Base-by-base conservation (phyloP, 116 monocot species). In the Iris pallida region DNA sequence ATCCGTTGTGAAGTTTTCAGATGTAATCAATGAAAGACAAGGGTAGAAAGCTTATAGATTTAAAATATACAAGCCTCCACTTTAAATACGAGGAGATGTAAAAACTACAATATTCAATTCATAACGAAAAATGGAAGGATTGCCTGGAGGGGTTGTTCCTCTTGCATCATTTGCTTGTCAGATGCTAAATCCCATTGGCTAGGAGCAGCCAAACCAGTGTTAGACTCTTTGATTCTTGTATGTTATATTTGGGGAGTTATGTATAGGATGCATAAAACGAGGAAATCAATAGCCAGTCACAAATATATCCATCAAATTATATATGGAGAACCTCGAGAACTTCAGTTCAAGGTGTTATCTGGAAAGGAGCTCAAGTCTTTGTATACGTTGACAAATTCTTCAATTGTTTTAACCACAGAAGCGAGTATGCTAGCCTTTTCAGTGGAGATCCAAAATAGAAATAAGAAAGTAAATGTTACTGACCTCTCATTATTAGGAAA, bases 111-210 rank as follows among this genome's bases (percentile, higher is more conserved):
- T 30, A 30, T 42, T 19, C 16, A 47, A 10, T 64, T 8, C 11
- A 4, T 64, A 18, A 47, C 10, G 18, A 47, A 46, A 47, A 19
- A 18, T 46, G 40, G 46, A 47, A 7, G 2, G 10, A 5, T 15
- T 66, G 88, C 95, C 81, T 95, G 88, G 73, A 95, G 88, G 46
- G 95, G 91, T 70, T 91, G 95, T 65, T 95, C 95, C 59, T 95
- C 95, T 75, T 95, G 88, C 95, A 95, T 95, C 94, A 95, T 90
- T 77, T 95, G 90, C 67, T 95, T 90, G 60, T 90, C 90, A 68
- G 95, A 90, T 47, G 90, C 95, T 12, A 95, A 72, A 73, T 95
- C 95, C 90, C 95, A 95, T 45, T 90, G 95, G 66, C 90, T 90
- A 16, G 95, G 95, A 69, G 90, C 77, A 59, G 86, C 95, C 72